Evolutionary conservation across 2,329 filamentous ascomycete genomes (phyloP).

Genomic region (Microascus cirrosus): DNA sequence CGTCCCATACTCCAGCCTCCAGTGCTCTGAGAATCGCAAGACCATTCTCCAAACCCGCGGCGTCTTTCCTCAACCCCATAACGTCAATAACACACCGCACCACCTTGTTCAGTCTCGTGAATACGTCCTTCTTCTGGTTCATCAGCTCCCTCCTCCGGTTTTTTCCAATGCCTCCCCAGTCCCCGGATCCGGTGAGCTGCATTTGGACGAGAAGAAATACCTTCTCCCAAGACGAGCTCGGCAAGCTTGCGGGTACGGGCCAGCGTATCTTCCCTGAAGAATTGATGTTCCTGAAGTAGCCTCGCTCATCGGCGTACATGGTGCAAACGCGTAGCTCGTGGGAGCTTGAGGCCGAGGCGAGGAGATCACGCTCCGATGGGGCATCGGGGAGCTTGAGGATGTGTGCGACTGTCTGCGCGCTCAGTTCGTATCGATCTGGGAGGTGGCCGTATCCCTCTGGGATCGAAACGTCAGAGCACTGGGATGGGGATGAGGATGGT

Average conservation of each 20-base stretch:
- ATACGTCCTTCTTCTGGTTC: constrained; percentile 18
- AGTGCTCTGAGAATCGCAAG: constrained; percentile 72
- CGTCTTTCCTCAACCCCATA: constrained; percentile 38
- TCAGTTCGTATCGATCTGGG: not conserved
- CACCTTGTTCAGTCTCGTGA: constrained; percentile 18
- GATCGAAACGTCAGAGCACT: not conserved
- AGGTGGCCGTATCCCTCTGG: not conserved
- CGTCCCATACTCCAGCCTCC: constrained; percentile 69
- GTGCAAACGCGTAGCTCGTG: constrained; percentile 25
- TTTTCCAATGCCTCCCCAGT: not conserved
- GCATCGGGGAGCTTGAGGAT: constrained; percentile 6
- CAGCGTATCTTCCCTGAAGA: constrained; percentile 25
- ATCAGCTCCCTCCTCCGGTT: constrained; percentile 18
- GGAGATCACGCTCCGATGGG: constrained; percentile 15
- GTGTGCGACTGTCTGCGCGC: not conserved
- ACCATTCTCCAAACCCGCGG: constrained; percentile 53
- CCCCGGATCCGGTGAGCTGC: not conserved
- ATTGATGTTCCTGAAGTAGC: constrained; percentile 26
- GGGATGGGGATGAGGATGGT: not conserved
- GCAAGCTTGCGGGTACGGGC: constrained; percentile 12
- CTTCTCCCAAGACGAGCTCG: constrained; percentile 48
- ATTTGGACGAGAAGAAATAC: constrained; percentile 63
- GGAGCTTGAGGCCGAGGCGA: constrained; percentile 24
- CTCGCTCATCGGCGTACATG: constrained; percentile 20
- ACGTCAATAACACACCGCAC: constrained; percentile 27